Evolutionary conservation across 1,139 yeast species (phyloP).

Genomic region (Geotrichum aggregatum): DNA sequence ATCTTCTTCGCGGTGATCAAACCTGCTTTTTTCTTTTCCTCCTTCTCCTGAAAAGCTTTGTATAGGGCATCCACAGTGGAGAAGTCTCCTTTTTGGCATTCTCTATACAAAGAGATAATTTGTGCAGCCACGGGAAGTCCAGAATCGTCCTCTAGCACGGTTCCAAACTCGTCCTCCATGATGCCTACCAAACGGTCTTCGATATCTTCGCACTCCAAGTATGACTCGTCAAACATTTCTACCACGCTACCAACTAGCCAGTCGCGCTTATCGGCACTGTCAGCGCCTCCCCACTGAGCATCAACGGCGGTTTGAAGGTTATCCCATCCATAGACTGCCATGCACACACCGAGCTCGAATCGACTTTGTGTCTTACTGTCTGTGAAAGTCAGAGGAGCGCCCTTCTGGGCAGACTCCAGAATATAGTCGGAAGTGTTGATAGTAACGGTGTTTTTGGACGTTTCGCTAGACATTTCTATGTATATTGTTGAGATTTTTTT

Average conservation of each 20-base stretch:
- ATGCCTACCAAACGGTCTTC: conserved; percentile 85
- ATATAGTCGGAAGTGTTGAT: conserved; percentile 38
- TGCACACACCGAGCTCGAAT: conserved; percentile 90
- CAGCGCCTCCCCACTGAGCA: conserved; percentile 95
- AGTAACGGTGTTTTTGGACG: neutral
- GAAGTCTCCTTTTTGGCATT: conserved; percentile 54
- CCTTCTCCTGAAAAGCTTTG: conserved; percentile 53
- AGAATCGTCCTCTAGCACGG: conserved; percentile 79
- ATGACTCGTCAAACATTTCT: conserved; percentile 58
- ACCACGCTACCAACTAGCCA: conserved; percentile 86
- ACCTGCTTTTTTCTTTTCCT: conserved; percentile 42
- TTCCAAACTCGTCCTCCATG: conserved; percentile 93
- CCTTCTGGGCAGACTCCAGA: conserved; percentile 48
- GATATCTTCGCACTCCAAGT: conserved; percentile 68
- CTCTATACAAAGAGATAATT: conserved; percentile 61
- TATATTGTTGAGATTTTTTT: neutral
- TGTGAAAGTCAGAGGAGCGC: conserved; percentile 35
- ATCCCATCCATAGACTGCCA: conserved; percentile 87
- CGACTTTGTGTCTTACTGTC: conserved; percentile 50
- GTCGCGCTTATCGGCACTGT: conserved; percentile 84
- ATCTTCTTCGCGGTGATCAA: conserved; percentile 34
- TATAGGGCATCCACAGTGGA: conserved; percentile 56
- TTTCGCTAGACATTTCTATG: conserved; percentile 3
- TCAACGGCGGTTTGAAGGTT: conserved; percentile 87
- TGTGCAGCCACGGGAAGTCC: conserved; percentile 69